Percentiles rank a stretch among this genome's conserved stretches.
phyloP scores from a whole-genome alignment of 2,329 filamentous ascomycete genomes.

The Aureobasidium sp. region DNA sequence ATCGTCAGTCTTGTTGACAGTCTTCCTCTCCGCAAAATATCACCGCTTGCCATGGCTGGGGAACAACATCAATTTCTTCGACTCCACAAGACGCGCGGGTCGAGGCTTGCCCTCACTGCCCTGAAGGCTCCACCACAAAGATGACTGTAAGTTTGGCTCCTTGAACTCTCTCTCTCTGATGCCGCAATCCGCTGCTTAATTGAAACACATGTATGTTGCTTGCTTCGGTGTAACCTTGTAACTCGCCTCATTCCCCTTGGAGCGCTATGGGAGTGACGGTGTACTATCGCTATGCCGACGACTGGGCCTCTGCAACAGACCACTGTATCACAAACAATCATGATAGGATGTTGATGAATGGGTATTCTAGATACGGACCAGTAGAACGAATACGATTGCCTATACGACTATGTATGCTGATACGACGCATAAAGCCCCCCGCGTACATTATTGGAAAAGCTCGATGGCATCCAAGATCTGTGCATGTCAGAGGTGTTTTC shows the following conservation, averaged over 20 bases:
- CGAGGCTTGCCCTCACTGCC: not conserved
- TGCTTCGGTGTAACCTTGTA: not conserved
- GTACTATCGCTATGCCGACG: not conserved
- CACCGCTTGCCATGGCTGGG: not conserved
- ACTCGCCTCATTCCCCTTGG: not conserved
- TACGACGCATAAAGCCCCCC: not conserved
- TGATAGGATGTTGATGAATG: not conserved
- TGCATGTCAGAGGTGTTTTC: not conserved
- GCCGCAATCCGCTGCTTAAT: not conserved
- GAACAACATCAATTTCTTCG: not conserved
- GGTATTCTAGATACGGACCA: too few species aligned
- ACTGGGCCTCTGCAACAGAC: not conserved
- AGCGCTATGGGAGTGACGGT: not conserved
- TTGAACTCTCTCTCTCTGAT: too few species aligned
- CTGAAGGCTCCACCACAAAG: not conserved
- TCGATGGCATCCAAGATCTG: constrained; percentile 18
- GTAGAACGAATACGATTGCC: too few species aligned
- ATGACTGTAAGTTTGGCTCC: not conserved
- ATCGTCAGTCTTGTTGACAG: not conserved
- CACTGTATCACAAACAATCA: not conserved
- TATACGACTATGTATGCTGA: not conserved
- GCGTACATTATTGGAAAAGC: constrained; percentile 14
- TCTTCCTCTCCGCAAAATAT: not conserved
- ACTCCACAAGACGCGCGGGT: not conserved
- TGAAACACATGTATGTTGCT: not conserved